Conservation (phyloP, 129 eudicot species). For the Ambrosia trifida region DNA sequence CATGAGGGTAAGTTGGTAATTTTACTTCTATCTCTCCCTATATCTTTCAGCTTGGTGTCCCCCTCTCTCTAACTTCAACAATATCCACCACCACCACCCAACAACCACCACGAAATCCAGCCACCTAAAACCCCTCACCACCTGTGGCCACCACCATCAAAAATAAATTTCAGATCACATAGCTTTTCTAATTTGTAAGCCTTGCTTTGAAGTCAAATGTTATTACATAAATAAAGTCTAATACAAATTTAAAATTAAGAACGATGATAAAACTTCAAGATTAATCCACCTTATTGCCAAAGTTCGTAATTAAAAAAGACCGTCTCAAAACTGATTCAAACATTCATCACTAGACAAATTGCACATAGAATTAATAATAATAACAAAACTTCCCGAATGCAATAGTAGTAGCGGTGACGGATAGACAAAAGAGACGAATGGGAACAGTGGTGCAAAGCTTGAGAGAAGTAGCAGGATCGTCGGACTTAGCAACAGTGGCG, state of each 20-base stretch:
- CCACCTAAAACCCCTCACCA: too few species aligned
- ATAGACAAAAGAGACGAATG: slow-evolving; percentile 70
- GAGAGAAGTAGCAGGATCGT: slow-evolving; percentile 70
- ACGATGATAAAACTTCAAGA: not conserved
- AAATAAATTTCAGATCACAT: not conserved
- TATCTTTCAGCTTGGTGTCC: too few species aligned
- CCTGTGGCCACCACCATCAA: too few species aligned
- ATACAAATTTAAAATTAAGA: not conserved
- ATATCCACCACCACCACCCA: too few species aligned
- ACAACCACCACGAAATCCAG: too few species aligned
- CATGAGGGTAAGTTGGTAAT: too few species aligned
- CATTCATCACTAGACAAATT: not conserved
- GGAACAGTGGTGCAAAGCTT: slow-evolving; percentile 89
- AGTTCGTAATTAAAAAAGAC: not conserved
- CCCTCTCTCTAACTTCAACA: too few species aligned
- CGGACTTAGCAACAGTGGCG: slow-evolving; percentile 62
- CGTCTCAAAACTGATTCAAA: not conserved
- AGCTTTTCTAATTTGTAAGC: not conserved
- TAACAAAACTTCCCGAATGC: slow-evolving; percentile 56
- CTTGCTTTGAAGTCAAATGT: not conserved
- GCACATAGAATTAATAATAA: not conserved
- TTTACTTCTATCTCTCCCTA: too few species aligned
- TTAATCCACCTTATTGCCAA: not conserved
- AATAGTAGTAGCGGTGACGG: slow-evolving; percentile 71
- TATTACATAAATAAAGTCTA: not conserved